Conservation (phyloP, 2,329 filamentous ascomycete genomes). For the Epichloe uncinata region DNA sequence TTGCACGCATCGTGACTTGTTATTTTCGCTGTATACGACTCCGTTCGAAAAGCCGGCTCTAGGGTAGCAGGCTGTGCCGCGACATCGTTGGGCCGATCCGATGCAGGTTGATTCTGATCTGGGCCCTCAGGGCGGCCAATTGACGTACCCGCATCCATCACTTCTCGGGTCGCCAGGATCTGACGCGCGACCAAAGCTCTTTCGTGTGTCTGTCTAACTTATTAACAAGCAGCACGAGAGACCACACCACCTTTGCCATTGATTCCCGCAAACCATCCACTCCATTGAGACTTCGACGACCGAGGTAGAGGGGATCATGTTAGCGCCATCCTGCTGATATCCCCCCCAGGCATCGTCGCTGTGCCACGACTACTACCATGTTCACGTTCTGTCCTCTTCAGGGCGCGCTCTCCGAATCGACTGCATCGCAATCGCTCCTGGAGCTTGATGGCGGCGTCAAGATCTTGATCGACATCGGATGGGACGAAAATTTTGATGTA, state of each 20-base stretch:
- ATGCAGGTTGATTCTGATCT: background rate
- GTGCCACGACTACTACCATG: constrained; percentile 43
- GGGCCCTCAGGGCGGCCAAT: background rate
- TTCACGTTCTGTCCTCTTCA: constrained; percentile 92
- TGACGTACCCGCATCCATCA: background rate
- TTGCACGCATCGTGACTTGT: too few relatives aligned
- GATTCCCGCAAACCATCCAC: background rate
- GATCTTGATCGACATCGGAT: constrained; percentile 85
- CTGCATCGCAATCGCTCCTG: constrained; percentile 85
- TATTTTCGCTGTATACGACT: too few relatives aligned
- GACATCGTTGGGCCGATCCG: constrained; percentile 5
- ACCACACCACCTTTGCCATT: background rate
- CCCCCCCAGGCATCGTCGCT: background rate
- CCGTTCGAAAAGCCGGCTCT: background rate
- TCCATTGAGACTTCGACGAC: background rate
- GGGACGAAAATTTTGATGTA: constrained; percentile 84
- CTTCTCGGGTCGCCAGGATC: background rate
- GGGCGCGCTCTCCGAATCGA: constrained; percentile 76
- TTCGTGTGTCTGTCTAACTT: background rate
- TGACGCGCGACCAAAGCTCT: background rate
- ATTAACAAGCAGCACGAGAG: background rate
- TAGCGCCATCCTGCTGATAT: background rate
- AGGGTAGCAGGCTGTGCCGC: background rate
- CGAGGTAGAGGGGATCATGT: constrained; percentile 1
- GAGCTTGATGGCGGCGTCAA: constrained; percentile 97